These are phyloP conservation scores for Exserohilum rostratum DNA, from an alignment of 2,329 filamentous ascomycete species.

Conservation along the genomic window DNA sequence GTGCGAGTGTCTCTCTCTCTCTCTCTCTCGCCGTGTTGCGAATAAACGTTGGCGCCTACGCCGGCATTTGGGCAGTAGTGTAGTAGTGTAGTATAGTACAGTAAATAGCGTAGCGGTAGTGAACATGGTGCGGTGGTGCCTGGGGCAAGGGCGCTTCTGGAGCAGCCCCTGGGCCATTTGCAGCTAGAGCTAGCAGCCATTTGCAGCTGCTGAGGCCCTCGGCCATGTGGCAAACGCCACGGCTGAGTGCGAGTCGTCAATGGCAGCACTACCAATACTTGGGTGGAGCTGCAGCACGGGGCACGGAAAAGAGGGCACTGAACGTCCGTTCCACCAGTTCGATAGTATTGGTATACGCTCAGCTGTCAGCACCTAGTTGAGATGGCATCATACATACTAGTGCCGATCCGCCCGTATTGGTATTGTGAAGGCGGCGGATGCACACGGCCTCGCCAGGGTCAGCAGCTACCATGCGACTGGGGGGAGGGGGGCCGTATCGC, in stretches of 20 bases:
- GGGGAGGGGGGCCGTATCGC: too few species aligned
- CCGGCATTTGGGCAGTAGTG: too few species aligned
- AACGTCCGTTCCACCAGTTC: too few species aligned
- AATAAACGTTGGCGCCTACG: too few species aligned
- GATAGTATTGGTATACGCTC: too few species aligned
- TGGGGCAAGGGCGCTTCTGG: too few species aligned
- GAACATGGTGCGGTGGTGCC: background rate
- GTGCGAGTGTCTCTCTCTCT: background rate
- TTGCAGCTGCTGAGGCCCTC: constrained; percentile 11
- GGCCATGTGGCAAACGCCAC: constrained; percentile 11
- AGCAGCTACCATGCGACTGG: too few species aligned
- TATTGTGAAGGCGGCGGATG: background rate
- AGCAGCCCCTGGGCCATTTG: background rate
- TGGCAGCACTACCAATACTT: constrained; percentile 4
- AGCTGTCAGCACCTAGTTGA: background rate
- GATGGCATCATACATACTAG: background rate
- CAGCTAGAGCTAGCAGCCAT: constrained; percentile 2
- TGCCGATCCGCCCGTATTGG: background rate
- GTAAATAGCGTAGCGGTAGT: too few species aligned
- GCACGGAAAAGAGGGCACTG: background rate
- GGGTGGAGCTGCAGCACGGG: constrained; percentile 8
- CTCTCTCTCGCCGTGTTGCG: too few species aligned
- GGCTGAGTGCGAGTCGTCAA: constrained; percentile 13
- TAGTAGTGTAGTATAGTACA: too few species aligned
- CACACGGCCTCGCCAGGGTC: background rate